Percentiles rank a stretch among this genome's conserved stretches.
Conservation (phyloP, 2,329 filamentous ascomycete genomes). For the Aschersonia sp. region DNA sequence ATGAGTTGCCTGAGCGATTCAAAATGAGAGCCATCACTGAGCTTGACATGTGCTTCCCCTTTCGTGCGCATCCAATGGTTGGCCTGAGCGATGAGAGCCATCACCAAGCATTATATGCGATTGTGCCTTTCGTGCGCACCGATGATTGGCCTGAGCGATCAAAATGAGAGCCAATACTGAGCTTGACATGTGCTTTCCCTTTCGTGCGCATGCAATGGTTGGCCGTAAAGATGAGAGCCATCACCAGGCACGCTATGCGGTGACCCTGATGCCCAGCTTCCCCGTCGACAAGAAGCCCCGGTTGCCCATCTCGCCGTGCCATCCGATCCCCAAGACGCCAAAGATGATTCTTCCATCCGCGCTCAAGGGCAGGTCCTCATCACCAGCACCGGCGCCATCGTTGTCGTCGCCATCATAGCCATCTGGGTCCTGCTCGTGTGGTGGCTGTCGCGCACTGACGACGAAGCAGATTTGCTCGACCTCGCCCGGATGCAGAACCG, state of each 20-base stretch:
- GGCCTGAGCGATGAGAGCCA: neutral
- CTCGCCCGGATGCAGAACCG: constrained; percentile 46
- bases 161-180: too few species aligned
- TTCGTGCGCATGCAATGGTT: neutral
- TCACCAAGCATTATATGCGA: neutral
- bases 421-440: constrained; percentile 14
- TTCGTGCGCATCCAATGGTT: neutral
- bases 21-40: too few species aligned
- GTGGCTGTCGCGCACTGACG: constrained; percentile 30
- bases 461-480: constrained; percentile 53
- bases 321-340: constrained; percentile 73
- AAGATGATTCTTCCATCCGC: constrained; percentile 49
- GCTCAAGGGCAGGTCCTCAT: too few species aligned
- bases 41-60: too few species aligned
- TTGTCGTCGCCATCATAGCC: constrained; percentile 16
- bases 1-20: too few species aligned
- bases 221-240: neutral
- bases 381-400: too few species aligned
- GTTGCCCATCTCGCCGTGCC: constrained; percentile 83
- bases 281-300: constrained; percentile 77
- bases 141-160: too few species aligned
- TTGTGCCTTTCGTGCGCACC: too few species aligned
- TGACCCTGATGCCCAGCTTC: constrained; percentile 46
- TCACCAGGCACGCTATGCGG: constrained; percentile 10
- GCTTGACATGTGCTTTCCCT: too few species aligned